Conservation (phyloP, 176 grass and related monocot genomes). For the Aechmea fasciata region DNA sequence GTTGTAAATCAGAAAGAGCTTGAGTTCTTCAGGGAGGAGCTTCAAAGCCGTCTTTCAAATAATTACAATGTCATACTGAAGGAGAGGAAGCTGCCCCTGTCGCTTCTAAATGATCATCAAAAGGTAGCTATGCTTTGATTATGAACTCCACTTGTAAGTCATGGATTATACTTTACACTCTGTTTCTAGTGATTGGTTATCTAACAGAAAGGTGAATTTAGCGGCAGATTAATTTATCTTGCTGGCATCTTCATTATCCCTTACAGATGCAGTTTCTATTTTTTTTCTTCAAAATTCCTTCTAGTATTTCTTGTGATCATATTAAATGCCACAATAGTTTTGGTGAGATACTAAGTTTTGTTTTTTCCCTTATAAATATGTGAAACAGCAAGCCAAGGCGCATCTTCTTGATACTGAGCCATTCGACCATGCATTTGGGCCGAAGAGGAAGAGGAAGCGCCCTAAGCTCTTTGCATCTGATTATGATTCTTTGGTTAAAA, state of each 20-base stretch:
- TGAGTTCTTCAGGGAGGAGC: constrained; percentile 64
- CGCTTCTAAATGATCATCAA: constrained; percentile 67
- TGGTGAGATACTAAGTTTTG: not conserved
- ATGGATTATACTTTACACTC: too few relatives aligned
- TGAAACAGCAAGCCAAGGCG: constrained; percentile 69
- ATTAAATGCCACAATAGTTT: too few relatives aligned
- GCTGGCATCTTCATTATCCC: too few relatives aligned
- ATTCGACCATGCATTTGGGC: constrained; percentile 89
- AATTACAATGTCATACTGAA: constrained; percentile 87
- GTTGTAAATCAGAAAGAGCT: constrained; percentile 77
- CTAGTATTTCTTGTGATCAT: too few relatives aligned
- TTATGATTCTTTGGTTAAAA: constrained; percentile 69
- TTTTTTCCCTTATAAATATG: too few relatives aligned
- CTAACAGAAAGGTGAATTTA: too few relatives aligned
- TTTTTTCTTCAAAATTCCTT: too few relatives aligned
- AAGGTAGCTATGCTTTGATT: constrained; percentile 38
- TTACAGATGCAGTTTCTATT: too few relatives aligned
- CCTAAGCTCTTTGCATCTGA: constrained; percentile 52
- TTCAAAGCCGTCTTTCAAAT: constrained; percentile 46
- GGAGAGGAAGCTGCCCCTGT: constrained; percentile 57
- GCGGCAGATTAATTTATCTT: not conserved
- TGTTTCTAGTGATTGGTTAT: too few relatives aligned
- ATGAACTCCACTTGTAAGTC: too few relatives aligned
- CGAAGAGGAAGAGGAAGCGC: constrained; percentile 78
- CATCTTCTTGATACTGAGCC: constrained; percentile 84